Evolutionary conservation across 2,329 filamentous ascomycete genomes (phyloP).

Genomic region (Calcarisporium arbuscula): DNA sequence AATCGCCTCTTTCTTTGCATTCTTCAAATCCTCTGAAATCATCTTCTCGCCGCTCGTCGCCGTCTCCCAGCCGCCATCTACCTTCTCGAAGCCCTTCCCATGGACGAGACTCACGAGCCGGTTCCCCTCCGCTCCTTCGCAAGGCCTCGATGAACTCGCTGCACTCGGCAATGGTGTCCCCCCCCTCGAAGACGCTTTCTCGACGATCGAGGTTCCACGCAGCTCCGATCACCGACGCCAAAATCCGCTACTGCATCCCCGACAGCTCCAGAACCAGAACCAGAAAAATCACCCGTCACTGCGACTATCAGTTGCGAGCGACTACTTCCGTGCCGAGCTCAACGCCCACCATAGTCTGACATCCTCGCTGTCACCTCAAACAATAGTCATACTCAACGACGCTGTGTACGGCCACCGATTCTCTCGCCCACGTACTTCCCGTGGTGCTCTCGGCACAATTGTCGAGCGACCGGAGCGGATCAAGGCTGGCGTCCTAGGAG

Average conservation of each 20-base stretch:
- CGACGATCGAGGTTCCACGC: constrained; percentile 43
- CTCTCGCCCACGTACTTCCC: constrained; percentile 72
- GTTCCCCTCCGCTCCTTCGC: constrained; percentile 44
- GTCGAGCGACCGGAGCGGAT: constrained; percentile 92
- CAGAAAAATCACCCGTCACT: constrained; percentile 36
- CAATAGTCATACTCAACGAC: constrained; percentile 84
- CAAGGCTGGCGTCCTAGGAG: constrained; percentile 73
- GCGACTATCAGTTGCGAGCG: constrained; percentile 54
- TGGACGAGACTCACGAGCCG: constrained; percentile 37
- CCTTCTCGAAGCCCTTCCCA: constrained; percentile 37
- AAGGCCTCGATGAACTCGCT: constrained; percentile 54
- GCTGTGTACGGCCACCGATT: constrained; percentile 92
- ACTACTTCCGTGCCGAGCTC: constrained; percentile 66
- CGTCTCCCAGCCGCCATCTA: constrained; percentile 29
- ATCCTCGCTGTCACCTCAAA: constrained; percentile 44
- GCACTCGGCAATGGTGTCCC: constrained; percentile 39
- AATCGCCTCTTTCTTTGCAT: constrained; percentile 21
- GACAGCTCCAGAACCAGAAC: constrained; percentile 16
- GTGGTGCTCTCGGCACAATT: constrained; percentile 66
- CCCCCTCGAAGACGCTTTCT: constrained; percentile 30
- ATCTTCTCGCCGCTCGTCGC: constrained; percentile 29
- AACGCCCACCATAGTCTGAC: constrained; percentile 49
- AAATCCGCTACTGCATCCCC: constrained; percentile 31
- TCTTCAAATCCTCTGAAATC: constrained; percentile 30
- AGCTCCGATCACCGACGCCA: constrained; percentile 36